phyloP scores from a whole-genome alignment of 768 basidiomycete genomes.

The Mrakia hoshinonis region DNA sequence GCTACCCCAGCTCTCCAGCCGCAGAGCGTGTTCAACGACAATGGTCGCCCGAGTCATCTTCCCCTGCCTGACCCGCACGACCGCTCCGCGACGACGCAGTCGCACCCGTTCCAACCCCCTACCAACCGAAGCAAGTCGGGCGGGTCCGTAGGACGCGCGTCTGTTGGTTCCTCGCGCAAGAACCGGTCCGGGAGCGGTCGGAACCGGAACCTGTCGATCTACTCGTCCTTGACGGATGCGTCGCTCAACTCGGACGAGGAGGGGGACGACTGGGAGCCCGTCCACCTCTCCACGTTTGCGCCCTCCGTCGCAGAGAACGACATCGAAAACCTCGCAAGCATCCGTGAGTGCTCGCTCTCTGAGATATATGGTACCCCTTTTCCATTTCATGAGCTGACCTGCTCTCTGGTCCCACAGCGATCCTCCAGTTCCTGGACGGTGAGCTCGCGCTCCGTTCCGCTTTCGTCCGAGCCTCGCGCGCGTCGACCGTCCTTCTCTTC shows the following conservation, averaged over 20 bases:
- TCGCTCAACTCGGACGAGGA: not conserved
- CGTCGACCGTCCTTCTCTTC: not conserved
- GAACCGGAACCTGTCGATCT: not conserved
- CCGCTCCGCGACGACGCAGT: no score
- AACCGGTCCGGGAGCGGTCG: not conserved
- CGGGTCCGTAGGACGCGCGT: not conserved
- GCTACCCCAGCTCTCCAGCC: not conserved
- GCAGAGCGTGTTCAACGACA: constrained; percentile 14
- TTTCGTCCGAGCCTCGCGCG: no score
- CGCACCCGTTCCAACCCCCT: no score
- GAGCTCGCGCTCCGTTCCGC: no score
- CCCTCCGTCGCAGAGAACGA: not conserved
- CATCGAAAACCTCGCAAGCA: not conserved
- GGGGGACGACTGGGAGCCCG: not conserved
- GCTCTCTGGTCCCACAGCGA: not conserved
- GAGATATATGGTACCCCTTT: not conserved
- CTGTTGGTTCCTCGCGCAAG: not conserved
- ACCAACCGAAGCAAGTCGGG: not conserved
- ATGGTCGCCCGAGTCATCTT: not conserved
- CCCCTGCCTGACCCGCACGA: not conserved
- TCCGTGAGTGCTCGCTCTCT: not conserved
- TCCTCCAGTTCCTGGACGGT: no score
- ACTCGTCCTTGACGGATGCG: not conserved
- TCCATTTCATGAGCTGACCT: not conserved
- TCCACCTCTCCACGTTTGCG: not conserved